Evolutionary conservation across 805 yeast genomes (phyloP).

Genomic region (Ogataea populi-albae): DNA sequence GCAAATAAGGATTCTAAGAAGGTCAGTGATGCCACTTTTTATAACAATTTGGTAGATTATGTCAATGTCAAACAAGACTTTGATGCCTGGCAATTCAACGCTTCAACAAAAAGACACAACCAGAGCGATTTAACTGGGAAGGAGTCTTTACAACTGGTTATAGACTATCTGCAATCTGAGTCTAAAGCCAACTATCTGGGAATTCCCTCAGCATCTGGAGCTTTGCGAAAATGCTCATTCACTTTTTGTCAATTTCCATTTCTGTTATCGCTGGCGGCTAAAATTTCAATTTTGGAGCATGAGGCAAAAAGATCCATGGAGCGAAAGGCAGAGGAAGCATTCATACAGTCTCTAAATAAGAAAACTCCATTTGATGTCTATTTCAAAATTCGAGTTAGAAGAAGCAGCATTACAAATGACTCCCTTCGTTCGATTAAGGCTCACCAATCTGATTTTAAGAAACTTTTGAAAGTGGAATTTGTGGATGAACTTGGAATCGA

Average conservation of each 20-base stretch:
- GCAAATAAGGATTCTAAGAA: constrained; percentile 44
- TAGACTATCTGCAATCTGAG: constrained; percentile 43
- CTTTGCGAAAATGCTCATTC: constrained; percentile 32
- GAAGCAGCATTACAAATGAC: constrained; percentile 67
- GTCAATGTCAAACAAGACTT: constrained; percentile 76
- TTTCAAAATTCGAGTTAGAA: constrained; percentile 64
- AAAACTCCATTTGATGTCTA: constrained; percentile 62
- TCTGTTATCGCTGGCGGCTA: constrained; percentile 75
- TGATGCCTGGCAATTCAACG: constrained; percentile 70
- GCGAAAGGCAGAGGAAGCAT: constrained; percentile 84
- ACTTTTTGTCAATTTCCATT: constrained; percentile 84
- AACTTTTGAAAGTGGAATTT: constrained; percentile 75
- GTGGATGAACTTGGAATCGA: constrained; percentile 89
- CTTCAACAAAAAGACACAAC: constrained; percentile 24
- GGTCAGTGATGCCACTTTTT: constrained; percentile 49
- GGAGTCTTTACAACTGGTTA: constrained; percentile 37
- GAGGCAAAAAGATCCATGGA: constrained; percentile 83
- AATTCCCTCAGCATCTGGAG: constrained; percentile 27
- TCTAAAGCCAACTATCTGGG: constrained; percentile 34
- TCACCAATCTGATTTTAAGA: constrained; percentile 60
- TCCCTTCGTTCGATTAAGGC: constrained; percentile 62
- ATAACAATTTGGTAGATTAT: constrained; percentile 79
- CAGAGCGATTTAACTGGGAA: constrained; percentile 6
- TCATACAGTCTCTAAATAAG: constrained; percentile 66
- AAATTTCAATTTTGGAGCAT: constrained; percentile 74